Evolutionary conservation across 306 rosid genomes (phyloP), one percentile per base, ranked within the genome.

Genomic region (Macrotyloma uniflorum): DNA sequence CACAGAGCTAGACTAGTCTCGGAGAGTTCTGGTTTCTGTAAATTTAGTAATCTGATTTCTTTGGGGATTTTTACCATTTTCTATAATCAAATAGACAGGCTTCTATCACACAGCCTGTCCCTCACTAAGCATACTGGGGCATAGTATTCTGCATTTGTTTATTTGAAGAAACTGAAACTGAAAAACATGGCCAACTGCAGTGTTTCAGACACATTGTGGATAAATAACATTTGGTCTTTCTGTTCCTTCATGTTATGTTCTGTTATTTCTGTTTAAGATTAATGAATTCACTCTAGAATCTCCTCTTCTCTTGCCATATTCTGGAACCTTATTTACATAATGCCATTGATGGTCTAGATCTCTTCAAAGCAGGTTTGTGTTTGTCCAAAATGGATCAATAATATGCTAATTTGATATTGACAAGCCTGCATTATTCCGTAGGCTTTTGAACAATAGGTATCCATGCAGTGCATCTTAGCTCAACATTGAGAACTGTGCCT

Each of bases 161-260:
- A 19, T 70, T 40, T 23, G 26, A 40, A 69, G 58, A 47, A 55
- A 36, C 26, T 40, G 26, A 16, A 55, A 16, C 55, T 40, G 14
- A 14, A 24, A 57, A 57, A 13, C 50, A 38, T 74, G 55, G 49
- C 20, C 30, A 24, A 12, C 30, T 58, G 16, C 58, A 43, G 32
- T 74, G 55, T 23, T 74, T 74, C 18, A 23, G 78, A 38, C 55
- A 73, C 77, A 55, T 14, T 38, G 67, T 38, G 23, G 66, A 72
- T 10, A 35, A 72, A 18, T 24, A 15, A 22, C 16, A 38, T 14
- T 24, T 15, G 23, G 26, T 12, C 28, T 16, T 74, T 40, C 8
- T 58, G 68, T 45, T 74, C 30, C 28, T 58, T 26, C 58, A 23
- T 58, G 40, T 54, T 36, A 22, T 6, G 14, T 35, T 36, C 67